Percentiles rank a stretch among this genome's conserved stretches.
Evolutionary conservation across 192 early-diverging fungal genomes (phyloP).

Genomic region (Entrophospora sp.): DNA sequence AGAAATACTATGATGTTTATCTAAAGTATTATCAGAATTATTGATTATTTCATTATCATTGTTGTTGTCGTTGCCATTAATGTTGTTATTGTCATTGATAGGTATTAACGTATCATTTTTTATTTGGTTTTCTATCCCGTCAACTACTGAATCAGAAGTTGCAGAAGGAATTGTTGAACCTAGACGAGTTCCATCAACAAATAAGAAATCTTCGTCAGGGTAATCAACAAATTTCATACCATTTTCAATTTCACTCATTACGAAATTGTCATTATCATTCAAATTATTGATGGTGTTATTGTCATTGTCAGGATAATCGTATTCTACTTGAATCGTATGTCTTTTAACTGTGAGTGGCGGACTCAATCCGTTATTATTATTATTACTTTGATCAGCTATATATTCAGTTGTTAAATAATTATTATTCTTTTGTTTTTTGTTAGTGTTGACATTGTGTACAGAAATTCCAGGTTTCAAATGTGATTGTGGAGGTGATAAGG

Average conservation of each 20-base stretch:
- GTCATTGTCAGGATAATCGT: slow-evolving; percentile 22
- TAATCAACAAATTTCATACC: no score
- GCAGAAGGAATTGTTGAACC: background rate
- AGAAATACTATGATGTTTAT: slow-evolving; percentile 1
- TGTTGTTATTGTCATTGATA: no score
- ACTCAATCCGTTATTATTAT: background rate
- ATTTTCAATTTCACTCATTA: no score
- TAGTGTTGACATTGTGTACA: no score
- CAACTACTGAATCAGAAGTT: background rate
- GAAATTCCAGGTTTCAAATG: slow-evolving; percentile 3
- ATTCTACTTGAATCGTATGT: slow-evolving; percentile 54
- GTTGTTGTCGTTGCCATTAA: no score
- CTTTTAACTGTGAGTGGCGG: slow-evolving; percentile 29
- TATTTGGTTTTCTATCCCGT: no score
- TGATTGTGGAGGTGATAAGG: background rate
- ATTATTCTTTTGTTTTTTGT: no score
- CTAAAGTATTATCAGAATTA: background rate
- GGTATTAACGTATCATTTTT: no score
- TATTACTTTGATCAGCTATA: background rate
- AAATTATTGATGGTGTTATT: no score
- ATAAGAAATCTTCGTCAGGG: slow-evolving; percentile 18
- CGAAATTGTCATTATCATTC: no score
- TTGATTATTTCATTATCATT: no score
- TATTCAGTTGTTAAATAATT: slow-evolving; percentile 7
- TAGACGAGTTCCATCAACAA: slow-evolving; percentile 20